Percentiles rank a stretch among this genome's conserved stretches.
These are phyloP conservation scores for Penicillium lividum DNA, from an alignment of 495 filamentous ascomycete species.

Conservation along the genomic window DNA sequence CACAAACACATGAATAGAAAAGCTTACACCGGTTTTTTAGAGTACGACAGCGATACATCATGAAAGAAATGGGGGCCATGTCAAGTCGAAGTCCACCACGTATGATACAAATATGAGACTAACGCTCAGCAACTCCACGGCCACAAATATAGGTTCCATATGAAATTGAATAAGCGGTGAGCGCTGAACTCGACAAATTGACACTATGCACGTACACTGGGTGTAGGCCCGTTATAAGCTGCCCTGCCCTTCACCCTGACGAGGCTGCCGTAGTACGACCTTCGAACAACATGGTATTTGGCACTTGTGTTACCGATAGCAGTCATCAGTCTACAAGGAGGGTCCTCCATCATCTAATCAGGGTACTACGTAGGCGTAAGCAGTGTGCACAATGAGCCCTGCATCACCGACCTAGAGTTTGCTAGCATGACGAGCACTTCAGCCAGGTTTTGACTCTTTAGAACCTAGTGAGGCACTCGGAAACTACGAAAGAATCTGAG, in stretches of 20 bases:
- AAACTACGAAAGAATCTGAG: too few species aligned
- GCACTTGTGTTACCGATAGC: neutral
- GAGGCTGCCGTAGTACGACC: neutral
- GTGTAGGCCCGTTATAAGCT: too few species aligned
- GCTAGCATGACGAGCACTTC: too few species aligned
- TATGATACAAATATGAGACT: conserved; percentile 3
- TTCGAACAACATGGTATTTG: neutral
- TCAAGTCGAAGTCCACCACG: neutral
- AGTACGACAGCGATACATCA: neutral
- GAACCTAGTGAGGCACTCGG: too few species aligned
- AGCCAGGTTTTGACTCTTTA: too few species aligned
- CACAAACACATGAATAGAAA: neutral
- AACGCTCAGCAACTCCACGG: neutral
- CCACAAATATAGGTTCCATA: neutral
- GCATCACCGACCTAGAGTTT: too few species aligned
- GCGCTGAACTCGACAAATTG: neutral
- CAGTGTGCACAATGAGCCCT: too few species aligned
- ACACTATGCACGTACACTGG: too few species aligned
- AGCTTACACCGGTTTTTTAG: neutral
- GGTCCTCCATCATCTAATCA: too few species aligned
- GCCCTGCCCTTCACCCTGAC: neutral
- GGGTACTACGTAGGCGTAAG: too few species aligned
- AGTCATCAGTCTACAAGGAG: too few species aligned
- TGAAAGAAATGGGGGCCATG: neutral
- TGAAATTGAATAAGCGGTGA: neutral